phyloP scores from a whole-genome alignment of 768 basidiomycete species.

The Leccinum fibrillosum region DNA sequence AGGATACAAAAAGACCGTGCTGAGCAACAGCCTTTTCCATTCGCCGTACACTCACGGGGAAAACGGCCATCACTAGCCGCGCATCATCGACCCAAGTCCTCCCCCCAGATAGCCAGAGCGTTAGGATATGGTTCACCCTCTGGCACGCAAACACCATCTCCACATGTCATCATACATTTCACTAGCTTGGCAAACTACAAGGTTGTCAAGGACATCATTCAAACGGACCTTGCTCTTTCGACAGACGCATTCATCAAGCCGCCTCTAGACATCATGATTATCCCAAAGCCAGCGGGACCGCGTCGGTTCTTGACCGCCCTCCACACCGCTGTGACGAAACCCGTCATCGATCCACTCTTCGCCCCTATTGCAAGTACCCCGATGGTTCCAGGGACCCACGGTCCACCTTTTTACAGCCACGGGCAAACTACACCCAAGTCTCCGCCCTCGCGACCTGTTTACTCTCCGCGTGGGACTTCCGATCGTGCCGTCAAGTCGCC shows the following conservation, averaged over 20 bases:
- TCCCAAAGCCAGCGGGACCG: conserved; percentile 96
- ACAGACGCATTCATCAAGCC: conserved; percentile 44
- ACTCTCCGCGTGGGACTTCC: conserved; percentile 52
- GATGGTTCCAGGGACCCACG: conserved; percentile 62
- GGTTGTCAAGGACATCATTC: conserved; percentile 78
- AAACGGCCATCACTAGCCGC: conserved; percentile 69
- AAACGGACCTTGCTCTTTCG: conserved; percentile 47
- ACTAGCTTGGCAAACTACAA: conserved; percentile 90
- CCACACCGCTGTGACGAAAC: conserved; percentile 85
- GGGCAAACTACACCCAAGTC: conserved; percentile 38
- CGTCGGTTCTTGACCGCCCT: conserved; percentile 89
- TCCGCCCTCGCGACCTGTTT: conserved; percentile 41
- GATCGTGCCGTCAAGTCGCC: conserved; percentile 60
- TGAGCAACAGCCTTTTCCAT: conserved; percentile 41
- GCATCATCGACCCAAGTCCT: conserved; percentile 75
- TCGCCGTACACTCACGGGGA: conserved; percentile 39
- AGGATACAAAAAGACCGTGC: conserved; percentile 66
- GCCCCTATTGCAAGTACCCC: conserved; percentile 94
- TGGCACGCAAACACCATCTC: conserved; percentile 29
- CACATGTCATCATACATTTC: conserved; percentile 72
- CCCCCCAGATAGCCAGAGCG: conserved; percentile 69
- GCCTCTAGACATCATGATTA: conserved; percentile 90
- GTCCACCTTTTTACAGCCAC: conserved; percentile 42
- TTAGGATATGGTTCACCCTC: conserved; percentile 36
- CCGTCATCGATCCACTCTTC: conserved; percentile 88